Percentiles rank a stretch among this genome's conserved stretches.
Evolutionary conservation across 345 rosid genomes (phyloP).

Genomic region (Brassica carinata): DNA sequence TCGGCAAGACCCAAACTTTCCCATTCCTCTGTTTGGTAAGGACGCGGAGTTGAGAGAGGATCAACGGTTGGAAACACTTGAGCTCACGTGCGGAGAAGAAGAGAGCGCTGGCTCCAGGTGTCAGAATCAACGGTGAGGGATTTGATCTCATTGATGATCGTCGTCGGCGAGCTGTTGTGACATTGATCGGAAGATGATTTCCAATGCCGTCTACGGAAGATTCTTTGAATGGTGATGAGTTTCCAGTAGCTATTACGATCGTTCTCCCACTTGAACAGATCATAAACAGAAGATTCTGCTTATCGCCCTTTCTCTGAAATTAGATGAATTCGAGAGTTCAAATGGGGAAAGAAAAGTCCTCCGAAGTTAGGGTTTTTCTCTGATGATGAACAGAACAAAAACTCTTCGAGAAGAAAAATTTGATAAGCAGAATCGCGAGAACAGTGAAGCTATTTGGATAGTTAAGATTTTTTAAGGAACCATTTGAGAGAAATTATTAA

Average conservation of each 20-base stretch:
- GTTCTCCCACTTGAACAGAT: constrained; percentile 37
- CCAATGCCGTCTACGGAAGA: neutral
- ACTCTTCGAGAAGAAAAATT: neutral
- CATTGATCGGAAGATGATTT: neutral
- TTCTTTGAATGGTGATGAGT: constrained; percentile 6
- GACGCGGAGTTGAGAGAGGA: constrained; percentile 23
- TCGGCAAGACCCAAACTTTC: constrained; percentile 44
- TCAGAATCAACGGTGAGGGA: constrained; percentile 52
- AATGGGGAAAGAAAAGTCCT: neutral
- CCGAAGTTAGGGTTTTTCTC: constrained; percentile 21
- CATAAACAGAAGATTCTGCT: constrained; percentile 23
- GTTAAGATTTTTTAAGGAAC: neutral
- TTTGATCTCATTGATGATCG: constrained; percentile 33
- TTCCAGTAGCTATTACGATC: constrained; percentile 25
- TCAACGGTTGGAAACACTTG: neutral
- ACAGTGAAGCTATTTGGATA: neutral
- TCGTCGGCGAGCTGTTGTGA: neutral
- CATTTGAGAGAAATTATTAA: neutral
- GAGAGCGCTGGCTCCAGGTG: constrained; percentile 79
- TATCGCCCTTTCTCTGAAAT: constrained; percentile 16
- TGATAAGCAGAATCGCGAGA: neutral
- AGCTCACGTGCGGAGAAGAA: constrained; percentile 52
- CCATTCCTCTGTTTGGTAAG: constrained; percentile 39
- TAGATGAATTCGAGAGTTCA: neutral
- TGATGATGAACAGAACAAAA: neutral